Conservation (phyloP, 2,329 filamentous ascomycete species). For the Apiospora pterosperma region DNA sequence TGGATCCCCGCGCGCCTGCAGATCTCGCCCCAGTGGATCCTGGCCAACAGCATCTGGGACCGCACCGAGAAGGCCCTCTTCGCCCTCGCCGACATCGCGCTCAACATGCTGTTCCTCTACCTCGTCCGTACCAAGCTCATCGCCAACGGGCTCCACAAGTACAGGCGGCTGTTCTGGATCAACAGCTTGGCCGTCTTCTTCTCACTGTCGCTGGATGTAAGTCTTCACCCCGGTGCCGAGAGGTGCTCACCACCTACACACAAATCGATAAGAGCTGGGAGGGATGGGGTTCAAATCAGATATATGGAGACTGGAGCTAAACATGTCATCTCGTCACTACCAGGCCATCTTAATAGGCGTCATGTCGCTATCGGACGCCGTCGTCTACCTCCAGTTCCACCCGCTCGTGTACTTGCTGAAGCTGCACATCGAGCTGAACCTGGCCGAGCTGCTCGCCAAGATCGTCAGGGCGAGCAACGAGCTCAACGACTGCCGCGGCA, state of each 20-base stretch:
- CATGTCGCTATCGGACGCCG: not conserved
- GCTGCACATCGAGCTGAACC: constrained; percentile 42
- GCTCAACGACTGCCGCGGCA: not conserved
- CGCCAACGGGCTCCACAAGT: not conserved
- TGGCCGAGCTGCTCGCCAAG: constrained; percentile 39
- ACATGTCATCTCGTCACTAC: no score
- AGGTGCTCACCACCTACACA: not conserved
- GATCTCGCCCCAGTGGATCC: not conserved
- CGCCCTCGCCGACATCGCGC: not conserved
- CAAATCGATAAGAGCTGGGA: no score
- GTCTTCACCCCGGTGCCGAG: not conserved
- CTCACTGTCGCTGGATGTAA: not conserved
- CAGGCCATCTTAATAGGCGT: not conserved
- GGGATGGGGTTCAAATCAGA: no score
- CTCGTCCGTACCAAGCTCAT: not conserved
- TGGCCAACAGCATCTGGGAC: constrained; percentile 1
- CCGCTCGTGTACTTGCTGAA: constrained; percentile 41
- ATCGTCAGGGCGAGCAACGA: constrained; percentile 13
- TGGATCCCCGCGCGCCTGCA: constrained; percentile 5
- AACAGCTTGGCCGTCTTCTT: not conserved
- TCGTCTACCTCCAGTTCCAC: constrained; percentile 38
- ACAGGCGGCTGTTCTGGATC: not conserved
- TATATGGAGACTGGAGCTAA: no score
- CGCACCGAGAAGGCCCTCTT: constrained; percentile 3
- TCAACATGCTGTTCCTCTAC: not conserved